Base-by-base conservation (phyloP, 345 rosid species). In the Aquilaria sinensis region DNA sequence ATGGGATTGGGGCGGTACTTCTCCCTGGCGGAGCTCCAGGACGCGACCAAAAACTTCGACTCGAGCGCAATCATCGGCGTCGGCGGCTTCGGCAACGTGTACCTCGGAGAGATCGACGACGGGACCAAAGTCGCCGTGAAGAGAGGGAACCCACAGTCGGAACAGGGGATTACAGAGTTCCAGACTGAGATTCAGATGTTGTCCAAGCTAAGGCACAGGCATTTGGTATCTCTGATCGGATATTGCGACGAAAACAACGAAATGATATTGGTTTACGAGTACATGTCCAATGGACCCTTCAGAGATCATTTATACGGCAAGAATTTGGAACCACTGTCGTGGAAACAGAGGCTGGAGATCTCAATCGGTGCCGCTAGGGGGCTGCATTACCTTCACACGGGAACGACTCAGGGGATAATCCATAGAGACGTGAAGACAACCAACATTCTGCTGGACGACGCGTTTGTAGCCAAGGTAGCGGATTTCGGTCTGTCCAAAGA, bases 141-240 rank as follows among this genome's bases (percentile, higher is more conserved):
- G 53, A 52, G 60, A 43, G 4, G 31, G 5, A 6, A 30, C 14
- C 5, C 30, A 12, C 9, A 9, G 0, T 53, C 51, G 1, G 1
- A 0, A 2, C n/a, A 14, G 13, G 47, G 67, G 9, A 11, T 0
- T 2, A 0, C 8, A 9, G 46, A 45, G 46, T 55, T 64, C 46
- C 31, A 0, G 47, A 64, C 52, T 6, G 60, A 55, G 50, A 9
- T 64, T 15, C 31, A 4, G 53, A 9, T 47, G 31, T 52, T 55
- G 12, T 31, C 32, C 47, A 53, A 64, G 53, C 9, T 64, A 3
- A 11, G 45, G 33, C 67, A 64, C 54, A 59, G 31, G 8, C 9
- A 56, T 55, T 10, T 63, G 3, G 53, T 53, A 23, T n/a, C 67
- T 45, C 47, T 63, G 13, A 31, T 63, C n/a, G 60, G 67, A 43